Evolutionary conservation across 768 basidiomycete genomes (phyloP).

Genomic region (Russula dissimulans): DNA sequence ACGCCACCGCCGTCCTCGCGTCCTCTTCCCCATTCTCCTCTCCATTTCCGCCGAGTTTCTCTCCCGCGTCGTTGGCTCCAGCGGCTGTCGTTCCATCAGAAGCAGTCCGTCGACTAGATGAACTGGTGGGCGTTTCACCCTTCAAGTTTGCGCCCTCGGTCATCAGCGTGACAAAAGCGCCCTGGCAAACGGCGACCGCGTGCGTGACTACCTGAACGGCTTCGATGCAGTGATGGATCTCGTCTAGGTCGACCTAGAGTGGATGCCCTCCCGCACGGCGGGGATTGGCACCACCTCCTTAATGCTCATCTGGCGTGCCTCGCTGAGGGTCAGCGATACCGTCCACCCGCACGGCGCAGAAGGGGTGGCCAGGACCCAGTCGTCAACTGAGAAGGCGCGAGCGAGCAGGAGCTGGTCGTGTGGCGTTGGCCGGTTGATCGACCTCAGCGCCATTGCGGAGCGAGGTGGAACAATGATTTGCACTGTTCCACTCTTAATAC

Average conservation of each 20-base stretch:
- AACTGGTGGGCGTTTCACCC: no score
- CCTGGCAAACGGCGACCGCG: no score
- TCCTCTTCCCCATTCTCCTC: no score
- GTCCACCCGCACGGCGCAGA: constrained; percentile 10
- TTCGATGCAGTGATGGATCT: constrained; percentile 4
- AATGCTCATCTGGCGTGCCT: constrained; percentile 1
- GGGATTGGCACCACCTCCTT: constrained; percentile 7
- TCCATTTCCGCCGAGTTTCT: no score
- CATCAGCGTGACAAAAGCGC: no score
- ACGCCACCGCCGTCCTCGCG: no score
- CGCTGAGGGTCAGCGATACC: not conserved
- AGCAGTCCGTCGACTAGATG: no score
- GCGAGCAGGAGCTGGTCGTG: constrained; percentile 15
- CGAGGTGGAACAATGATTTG: not conserved
- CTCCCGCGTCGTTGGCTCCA: no score
- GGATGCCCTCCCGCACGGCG: not conserved
- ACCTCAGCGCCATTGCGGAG: constrained; percentile 17
- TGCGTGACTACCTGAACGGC: not conserved
- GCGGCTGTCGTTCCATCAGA: no score
- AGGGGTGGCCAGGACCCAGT: constrained; percentile 13
- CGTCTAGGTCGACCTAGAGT: not conserved
- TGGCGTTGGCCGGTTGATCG: constrained; percentile 9
- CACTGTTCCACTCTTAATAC: no score
- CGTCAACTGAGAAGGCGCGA: constrained; percentile 8
- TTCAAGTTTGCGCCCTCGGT: no score